These are phyloP conservation scores for Camelina hispida DNA, from an alignment of 345 rosid species.

Conservation along the genomic window DNA sequence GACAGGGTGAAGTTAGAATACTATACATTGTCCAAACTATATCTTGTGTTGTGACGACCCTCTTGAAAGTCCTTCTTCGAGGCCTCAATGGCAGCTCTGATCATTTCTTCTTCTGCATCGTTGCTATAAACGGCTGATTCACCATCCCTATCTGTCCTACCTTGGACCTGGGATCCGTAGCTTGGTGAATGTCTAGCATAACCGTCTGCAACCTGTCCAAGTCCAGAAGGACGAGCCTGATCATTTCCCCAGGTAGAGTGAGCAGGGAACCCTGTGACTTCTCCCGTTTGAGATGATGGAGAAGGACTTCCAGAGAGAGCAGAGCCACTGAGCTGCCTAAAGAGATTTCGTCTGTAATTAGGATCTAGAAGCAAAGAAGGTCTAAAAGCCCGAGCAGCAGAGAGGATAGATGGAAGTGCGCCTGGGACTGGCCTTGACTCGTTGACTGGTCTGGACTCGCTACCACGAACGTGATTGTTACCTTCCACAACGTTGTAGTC, in stretches of 20 bases:
- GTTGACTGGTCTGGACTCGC: slow-evolving; percentile 39
- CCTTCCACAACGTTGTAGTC: slow-evolving; percentile 40
- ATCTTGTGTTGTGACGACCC: slow-evolving; percentile 29
- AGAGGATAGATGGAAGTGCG: slow-evolving; percentile 59
- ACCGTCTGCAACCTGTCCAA: slow-evolving; percentile 43
- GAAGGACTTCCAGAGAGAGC: slow-evolving; percentile 40
- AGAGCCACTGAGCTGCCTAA: slow-evolving; percentile 61
- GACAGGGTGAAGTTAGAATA: slow-evolving; percentile 17
- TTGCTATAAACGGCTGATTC: slow-evolving; percentile 38
- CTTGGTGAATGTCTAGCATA: slow-evolving; percentile 42
- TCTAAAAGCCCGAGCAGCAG: slow-evolving; percentile 71
- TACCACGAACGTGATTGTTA: slow-evolving; percentile 44
- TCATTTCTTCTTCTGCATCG: slow-evolving; percentile 73
- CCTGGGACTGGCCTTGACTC: slow-evolving; percentile 46
- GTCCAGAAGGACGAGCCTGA: slow-evolving; percentile 50
- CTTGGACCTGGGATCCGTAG: slow-evolving; percentile 43
- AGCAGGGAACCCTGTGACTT: slow-evolving; percentile 47
- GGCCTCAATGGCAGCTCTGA: slow-evolving; percentile 81
- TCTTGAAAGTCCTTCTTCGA: slow-evolving; percentile 62
- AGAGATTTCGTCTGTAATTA: slow-evolving; percentile 65
- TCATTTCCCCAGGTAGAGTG: slow-evolving; percentile 43
- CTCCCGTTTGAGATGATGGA: slow-evolving; percentile 46
- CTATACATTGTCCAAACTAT: slow-evolving; percentile 31
- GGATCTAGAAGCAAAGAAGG: slow-evolving; percentile 80
- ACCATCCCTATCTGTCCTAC: slow-evolving; percentile 45